phyloP scores from a whole-genome alignment of 1,284 basidiomycete genomes.

The Porphyrellus sp. region DNA sequence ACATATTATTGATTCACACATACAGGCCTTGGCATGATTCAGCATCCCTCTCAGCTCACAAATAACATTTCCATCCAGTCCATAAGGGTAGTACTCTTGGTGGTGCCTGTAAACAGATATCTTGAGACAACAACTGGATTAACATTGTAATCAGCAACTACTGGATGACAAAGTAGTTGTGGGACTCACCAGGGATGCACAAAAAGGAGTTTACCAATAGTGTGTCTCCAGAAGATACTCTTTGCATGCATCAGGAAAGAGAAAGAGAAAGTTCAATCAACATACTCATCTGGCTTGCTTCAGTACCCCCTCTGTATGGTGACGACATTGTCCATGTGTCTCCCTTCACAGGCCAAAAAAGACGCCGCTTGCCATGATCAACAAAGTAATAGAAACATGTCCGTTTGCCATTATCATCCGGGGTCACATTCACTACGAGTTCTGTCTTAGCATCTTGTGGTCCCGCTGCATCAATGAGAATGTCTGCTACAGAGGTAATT shows the following conservation, averaged over 20 bases:
- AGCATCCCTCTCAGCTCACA: not conserved
- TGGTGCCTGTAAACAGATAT: not conserved
- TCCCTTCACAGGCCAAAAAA: not conserved
- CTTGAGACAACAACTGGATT: not conserved
- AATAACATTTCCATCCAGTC: not conserved
- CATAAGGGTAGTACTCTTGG: not conserved
- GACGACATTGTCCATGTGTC: not conserved
- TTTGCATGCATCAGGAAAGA: not conserved
- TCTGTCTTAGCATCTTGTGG: not conserved
- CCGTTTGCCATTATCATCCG: no score
- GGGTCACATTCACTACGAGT: not conserved
- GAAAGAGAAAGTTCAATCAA: not conserved
- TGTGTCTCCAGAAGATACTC: not conserved
- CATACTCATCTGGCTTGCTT: not conserved
- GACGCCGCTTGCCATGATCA: not conserved
- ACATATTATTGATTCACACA: not conserved
- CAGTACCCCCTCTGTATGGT: not conserved
- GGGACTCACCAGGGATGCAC: not conserved
- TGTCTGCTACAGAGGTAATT: not conserved
- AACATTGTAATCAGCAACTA: not conserved
- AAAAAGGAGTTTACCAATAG: not conserved
- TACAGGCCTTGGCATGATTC: not conserved
- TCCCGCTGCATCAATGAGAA: not conserved
- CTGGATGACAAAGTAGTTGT: not conserved
- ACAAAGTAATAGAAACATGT: not conserved